Evolutionary conservation across 192 early-diverging fungal species (phyloP).

Genomic region (Cladochytrium replicatum): DNA sequence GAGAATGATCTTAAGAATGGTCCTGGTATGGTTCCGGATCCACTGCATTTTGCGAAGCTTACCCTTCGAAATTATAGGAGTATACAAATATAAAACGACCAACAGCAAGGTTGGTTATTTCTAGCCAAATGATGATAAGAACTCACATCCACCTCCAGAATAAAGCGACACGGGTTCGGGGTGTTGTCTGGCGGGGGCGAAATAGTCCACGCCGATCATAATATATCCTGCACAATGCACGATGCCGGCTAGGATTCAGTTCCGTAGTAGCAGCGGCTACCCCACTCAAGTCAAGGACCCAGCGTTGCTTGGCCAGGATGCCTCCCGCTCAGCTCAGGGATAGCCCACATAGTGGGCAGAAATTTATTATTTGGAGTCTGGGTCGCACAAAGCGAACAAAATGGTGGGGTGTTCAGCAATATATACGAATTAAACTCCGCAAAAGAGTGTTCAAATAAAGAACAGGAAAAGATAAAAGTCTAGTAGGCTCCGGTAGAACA

Average conservation of each 20-base stretch:
- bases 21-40: neutral
- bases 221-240: slow-evolving; percentile 27
- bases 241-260: slow-evolving; percentile 33
- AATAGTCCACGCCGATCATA: slow-evolving; percentile 44
- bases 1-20: slow-evolving; percentile 42
- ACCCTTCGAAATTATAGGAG: neutral
- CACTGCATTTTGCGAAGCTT: neutral
- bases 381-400: no score
- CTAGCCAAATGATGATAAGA: no score
- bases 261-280: slow-evolving; percentile 26
- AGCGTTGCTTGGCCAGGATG: slow-evolving; percentile 6
- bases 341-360: no score
- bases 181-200: slow-evolving; percentile 28
- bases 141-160: slow-evolving; percentile 13
- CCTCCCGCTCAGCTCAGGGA: no score
- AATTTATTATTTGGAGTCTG: no score
- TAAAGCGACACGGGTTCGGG: slow-evolving; percentile 32
- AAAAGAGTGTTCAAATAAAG: no score
- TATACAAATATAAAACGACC: slow-evolving; percentile 25
- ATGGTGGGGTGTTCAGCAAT: no score
- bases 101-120: slow-evolving; percentile 41
- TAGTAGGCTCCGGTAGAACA: no score
- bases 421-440: no score
- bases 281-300: slow-evolving; percentile 22
- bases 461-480: no score